Percentiles rank a stretch among this genome's conserved stretches.
Evolutionary conservation across 2,329 filamentous ascomycete genomes (phyloP).

Genomic region (Fusarium hostae): DNA sequence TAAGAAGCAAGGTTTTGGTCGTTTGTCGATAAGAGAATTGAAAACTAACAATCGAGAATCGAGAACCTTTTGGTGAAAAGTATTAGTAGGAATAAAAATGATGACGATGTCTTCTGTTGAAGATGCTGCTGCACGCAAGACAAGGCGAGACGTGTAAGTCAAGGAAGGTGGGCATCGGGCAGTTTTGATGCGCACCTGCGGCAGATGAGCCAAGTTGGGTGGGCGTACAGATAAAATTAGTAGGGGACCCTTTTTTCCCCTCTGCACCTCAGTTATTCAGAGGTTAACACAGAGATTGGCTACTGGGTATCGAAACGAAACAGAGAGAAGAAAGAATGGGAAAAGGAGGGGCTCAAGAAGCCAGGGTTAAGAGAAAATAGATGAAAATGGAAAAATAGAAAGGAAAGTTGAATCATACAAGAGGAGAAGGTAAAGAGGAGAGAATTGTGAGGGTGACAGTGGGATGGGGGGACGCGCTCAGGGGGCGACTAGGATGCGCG

Average conservation of each 20-base stretch:
- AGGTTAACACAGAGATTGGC: conserved; percentile 9
- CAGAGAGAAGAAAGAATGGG: conserved; percentile 6
- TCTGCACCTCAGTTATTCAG: conserved; percentile 23
- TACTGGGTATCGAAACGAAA: conserved; percentile 38
- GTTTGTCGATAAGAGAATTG: conserved; percentile 7
- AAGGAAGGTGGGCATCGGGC: conserved; percentile 37
- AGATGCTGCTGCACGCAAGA: conserved; percentile 16
- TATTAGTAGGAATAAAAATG: conserved; percentile 13
- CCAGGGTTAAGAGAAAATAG: conserved; percentile 22
- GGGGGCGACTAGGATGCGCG: conserved; percentile 39
- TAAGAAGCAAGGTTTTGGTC: conserved; percentile 24
- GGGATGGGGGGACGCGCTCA: conserved; percentile 34
- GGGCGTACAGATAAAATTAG: conserved; percentile 38
- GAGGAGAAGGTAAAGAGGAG: conserved; percentile 28
- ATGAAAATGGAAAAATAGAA: conserved; percentile 28
- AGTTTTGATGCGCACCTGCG: conserved; percentile 36
- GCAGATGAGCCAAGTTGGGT: conserved; percentile 29
- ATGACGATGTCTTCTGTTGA: conserved; percentile 13
- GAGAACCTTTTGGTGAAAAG: conserved; percentile 2
- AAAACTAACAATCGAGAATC: neutral
- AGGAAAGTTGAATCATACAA: conserved; percentile 27
- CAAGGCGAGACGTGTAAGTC: conserved; percentile 37
- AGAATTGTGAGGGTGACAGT: conserved; percentile 35
- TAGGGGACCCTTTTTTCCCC: conserved; percentile 36
- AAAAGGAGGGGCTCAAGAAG: conserved; percentile 19